These are phyloP conservation scores for Cladophialophora exuberans DNA, from an alignment of 2,329 filamentous ascomycete genomes.

Conservation along the genomic window DNA sequence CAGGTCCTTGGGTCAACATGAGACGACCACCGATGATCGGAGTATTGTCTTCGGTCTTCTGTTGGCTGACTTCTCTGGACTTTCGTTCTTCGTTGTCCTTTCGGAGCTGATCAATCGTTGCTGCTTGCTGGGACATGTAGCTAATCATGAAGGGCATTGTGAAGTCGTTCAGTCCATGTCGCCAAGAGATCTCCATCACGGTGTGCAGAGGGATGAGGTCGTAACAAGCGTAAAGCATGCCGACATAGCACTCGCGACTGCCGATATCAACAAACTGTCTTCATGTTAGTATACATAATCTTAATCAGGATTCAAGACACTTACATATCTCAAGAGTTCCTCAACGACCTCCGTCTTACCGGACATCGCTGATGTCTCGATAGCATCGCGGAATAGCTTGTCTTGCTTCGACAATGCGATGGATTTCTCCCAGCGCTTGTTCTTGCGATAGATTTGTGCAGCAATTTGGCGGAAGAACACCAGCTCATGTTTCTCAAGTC, in stretches of 20 bases:
- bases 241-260: conserved; percentile 98
- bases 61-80: conserved; percentile 67
- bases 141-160: conserved; percentile 99
- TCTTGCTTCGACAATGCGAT: conserved; percentile 98
- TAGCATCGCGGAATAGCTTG: conserved; percentile 99
- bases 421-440: conserved; percentile 99
- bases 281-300: conserved; percentile 38
- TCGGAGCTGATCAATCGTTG: conserved; percentile 81
- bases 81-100: conserved; percentile 97
- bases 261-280: conserved; percentile 95
- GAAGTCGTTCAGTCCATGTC: conserved; percentile 90
- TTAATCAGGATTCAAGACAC: conserved; percentile 49
- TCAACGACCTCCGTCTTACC: conserved; percentile 90
- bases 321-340: conserved; percentile 93
- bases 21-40: conserved; percentile 89
- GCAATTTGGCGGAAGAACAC: conserved; percentile 99
- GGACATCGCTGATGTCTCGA: conserved; percentile 94
- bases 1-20: conserved; percentile 93
- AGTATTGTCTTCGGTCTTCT: conserved; percentile 90
- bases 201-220: conserved; percentile 92
- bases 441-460: conserved; percentile 98
- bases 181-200: conserved; percentile 96
- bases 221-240: conserved; percentile 98
- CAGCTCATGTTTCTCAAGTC: conserved; percentile 94
- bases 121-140: conserved; percentile 86